These are phyloP conservation scores for Vigna hirtella DNA, from an alignment of 306 rosid genomes.

Conservation along the genomic window DNA sequence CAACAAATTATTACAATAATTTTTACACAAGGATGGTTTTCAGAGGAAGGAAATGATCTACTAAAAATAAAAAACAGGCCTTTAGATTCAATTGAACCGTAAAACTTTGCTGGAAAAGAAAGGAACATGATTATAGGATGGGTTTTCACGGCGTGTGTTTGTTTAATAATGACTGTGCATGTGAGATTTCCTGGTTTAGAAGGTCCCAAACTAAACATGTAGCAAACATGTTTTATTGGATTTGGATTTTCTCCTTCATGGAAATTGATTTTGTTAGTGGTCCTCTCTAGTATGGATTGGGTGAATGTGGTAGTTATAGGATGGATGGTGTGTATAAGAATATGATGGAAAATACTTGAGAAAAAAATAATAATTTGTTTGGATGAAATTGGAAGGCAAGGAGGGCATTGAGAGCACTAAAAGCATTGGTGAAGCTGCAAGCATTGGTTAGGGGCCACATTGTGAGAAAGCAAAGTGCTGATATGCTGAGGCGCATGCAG, in stretches of 20 bases:
- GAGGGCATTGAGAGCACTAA: slow-evolving; percentile 92
- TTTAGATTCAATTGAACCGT: not conserved
- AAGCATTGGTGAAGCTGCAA: slow-evolving; percentile 92
- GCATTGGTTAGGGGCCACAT: slow-evolving; percentile 95
- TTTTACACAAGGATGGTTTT: not conserved
- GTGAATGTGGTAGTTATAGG: not conserved
- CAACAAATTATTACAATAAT: not conserved
- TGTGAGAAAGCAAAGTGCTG: slow-evolving; percentile 89
- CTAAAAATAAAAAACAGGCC: not conserved
- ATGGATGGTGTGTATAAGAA: not conserved
- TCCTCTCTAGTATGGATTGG: not conserved
- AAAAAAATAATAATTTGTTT: not conserved
- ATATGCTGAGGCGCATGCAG: slow-evolving; percentile 93
- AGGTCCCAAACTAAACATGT: not conserved
- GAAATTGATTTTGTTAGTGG: not conserved
- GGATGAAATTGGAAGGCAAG: slow-evolving; percentile 69
- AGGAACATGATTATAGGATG: not conserved
- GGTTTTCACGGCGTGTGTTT: not conserved
- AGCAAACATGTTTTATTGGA: not conserved
- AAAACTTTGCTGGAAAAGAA: not conserved
- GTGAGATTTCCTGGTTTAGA: slow-evolving; percentile 24
- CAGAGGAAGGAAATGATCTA: not conserved
- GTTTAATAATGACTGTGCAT: slow-evolving; percentile 45
- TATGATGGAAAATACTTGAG: not conserved
- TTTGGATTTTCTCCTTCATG: not conserved